Evolutionary conservation across 2,329 filamentous ascomycete species (phyloP), one percentile per base, ranked within the genome.

Genomic region (Hypoxylon sp.): DNA sequence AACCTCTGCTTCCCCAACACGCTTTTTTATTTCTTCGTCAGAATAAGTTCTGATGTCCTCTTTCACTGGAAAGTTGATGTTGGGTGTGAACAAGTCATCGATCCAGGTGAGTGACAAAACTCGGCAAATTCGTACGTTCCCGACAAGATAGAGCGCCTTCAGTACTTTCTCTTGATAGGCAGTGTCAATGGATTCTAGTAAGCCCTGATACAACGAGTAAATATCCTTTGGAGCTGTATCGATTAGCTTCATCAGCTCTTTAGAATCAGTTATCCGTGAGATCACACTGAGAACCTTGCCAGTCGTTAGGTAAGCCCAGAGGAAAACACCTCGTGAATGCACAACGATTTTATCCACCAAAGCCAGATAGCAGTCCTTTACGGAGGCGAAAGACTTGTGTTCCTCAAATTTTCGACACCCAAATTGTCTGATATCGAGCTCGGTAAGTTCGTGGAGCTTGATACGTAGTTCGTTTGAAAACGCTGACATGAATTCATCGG

Each of bases 371-470:
- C 6, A 40, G 22, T 27, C 31, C 5, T 30, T 50, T 17, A 59
- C 20, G 10, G 8, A 25, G 17, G 30, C 13, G 5, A 27, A 27
- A 5, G 2, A 37, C 27, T 27, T 13, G 22, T 50, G 17, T 14
- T 59, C 40, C 30, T 59, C 44, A 31, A 59, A 59, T 22, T 27
- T 37, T 2, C 13, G 3, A 3, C 17, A 20, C 8, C 56, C 56
- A 30, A 50, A 40, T 5, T 22, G 44, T 17, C 30, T 59, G 13
- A 59, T 59, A 17, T 59, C 56, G 20, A 50, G 44, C 8, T 20
- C 30, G 10, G 56, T 59, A 13, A 59, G 56, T 20, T 50, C 31
- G 33, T 59, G 56, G 11, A 59, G 56, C 20, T 50, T 50, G 17
- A 59, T 50, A 6, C 44, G 56, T 13, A 40, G 22, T 10, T 30